Base-by-base conservation (phyloP, 2,329 filamentous ascomycete species). In the Septoria petroselini region DNA sequence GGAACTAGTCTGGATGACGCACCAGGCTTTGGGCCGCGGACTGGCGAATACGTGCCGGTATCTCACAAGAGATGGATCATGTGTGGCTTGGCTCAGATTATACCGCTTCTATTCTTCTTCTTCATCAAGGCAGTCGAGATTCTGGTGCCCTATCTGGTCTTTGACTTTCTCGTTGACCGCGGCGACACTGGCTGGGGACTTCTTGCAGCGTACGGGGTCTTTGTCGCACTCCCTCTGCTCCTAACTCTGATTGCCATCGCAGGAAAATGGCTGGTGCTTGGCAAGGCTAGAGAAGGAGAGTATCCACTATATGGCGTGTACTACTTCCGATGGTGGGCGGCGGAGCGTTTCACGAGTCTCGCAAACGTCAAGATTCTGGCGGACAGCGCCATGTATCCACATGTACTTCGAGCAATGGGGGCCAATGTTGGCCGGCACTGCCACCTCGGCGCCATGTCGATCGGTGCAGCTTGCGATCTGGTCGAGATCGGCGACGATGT, bases 291-390 rank as follows among this genome's bases (percentile, higher is more conserved):
- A 33, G 72, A 76, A 55, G 78, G 78, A 0, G 62, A 78, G 3
- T 79, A 77, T 57, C 77, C 78, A 1, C 79, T 81, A 73, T 81
- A 78, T 75, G 77, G 77, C 2, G 52, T 62, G 2, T 81, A 80
- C 58, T 78, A 81, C 61, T 80, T 75, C 0, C 71, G 77, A 7
- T 81, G 78, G 78, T 81, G 78, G 78, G 57, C 79, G 46, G 73
- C 59, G 8, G 54, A 59, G 41, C 58, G 59, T 23, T 34, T 62
- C 15, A 48, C 48, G 2, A 46, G 3, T 3, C 40, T 59, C 1
- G 53, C 53, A 17, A 58, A 59, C 15, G 40, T 46, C 11, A 61
- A 61, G 41, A 49, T 59, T 15, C 31, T 61, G 19, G 58, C 58
- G 4, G 57, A 61, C 27, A 55, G 53, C 18, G 38, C 55, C 1